These are phyloP conservation scores for Magnaporthiopsis incrustans DNA, from an alignment of 2,329 filamentous ascomycete genomes.

Conservation along the genomic window DNA sequence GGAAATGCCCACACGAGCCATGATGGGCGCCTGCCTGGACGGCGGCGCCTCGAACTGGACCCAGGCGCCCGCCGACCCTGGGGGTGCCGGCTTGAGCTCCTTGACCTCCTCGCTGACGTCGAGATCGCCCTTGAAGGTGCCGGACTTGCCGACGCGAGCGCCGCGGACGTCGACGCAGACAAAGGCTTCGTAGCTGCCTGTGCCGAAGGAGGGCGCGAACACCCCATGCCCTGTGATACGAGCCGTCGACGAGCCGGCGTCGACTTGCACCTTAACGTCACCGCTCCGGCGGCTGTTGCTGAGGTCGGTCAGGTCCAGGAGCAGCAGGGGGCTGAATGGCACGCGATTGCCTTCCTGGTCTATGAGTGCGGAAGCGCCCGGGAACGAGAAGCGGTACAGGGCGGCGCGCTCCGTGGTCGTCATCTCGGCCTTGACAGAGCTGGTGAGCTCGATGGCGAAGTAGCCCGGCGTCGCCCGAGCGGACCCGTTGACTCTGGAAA, in stretches of 20 bases:
- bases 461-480: slow-evolving; percentile 41
- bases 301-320: slow-evolving; percentile 43
- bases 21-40: slow-evolving; percentile 34
- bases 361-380: slow-evolving; percentile 19
- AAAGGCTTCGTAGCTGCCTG: slow-evolving; percentile 49
- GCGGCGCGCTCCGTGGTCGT: slow-evolving; percentile 42
- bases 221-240: slow-evolving; percentile 41
- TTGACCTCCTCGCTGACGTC: slow-evolving; percentile 11
- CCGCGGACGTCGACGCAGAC: slow-evolving; percentile 58
- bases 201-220: slow-evolving; percentile 55
- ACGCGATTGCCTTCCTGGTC: slow-evolving; percentile 18
- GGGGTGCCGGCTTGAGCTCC: slow-evolving; percentile 9
- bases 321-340: slow-evolving; percentile 30
- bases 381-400: slow-evolving; percentile 43
- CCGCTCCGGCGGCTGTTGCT: slow-evolving; percentile 35
- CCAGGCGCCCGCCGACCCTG: slow-evolving; percentile 47
- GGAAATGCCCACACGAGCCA: slow-evolving; percentile 59
- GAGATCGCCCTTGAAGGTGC: slow-evolving; percentile 29
- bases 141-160: slow-evolving; percentile 34
- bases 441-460: slow-evolving; percentile 39
- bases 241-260: slow-evolving; percentile 28
- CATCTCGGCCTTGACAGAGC: slow-evolving; percentile 41
- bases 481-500: slow-evolving; percentile 32
- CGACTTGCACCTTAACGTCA: slow-evolving; percentile 28
- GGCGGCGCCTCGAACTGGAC: slow-evolving; percentile 44